Evolutionary conservation across 257 asterid genomes (phyloP), one percentile per base, ranked within the genome.

Genomic region (Dorcoceras hygrometricum): DNA sequence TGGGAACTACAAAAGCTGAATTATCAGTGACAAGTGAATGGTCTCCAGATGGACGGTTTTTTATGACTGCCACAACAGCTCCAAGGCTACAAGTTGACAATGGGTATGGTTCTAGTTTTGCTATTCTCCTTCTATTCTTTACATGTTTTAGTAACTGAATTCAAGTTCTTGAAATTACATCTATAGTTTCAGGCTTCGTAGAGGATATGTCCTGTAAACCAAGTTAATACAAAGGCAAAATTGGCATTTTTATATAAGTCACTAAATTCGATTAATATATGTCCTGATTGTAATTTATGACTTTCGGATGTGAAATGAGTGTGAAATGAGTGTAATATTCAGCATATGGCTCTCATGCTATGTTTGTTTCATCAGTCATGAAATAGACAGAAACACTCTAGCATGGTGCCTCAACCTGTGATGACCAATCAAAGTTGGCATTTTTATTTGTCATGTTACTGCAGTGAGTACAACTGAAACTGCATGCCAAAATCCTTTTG

Each of bases 61-160:
- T 93, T 76, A 78, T 93, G 97, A 88, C 97, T 65, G 96, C 97
- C 67, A 90, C 99, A 53, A 93, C 99, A 68, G 97, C 99, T 74
- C 99, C 99, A n/a, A 81, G 99, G 53, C 87, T 87, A 73, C 99
- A 93, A 87, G 96, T 93, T 53, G 99, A 93, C 83, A 93, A 93
- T 68, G 99, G 95, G 99, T 93, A 93, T 67, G 83, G 69, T 60
- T 71, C 20, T 70, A 53, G 32, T 57, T 67, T 67, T 71, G 57
- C 6, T 36, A 2, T 63, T 11, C 8, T 59, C 29, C 19, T 16
- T 9, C 27, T 60, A 48, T 39, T 56, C 39, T 27, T 39, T 54
- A 27, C 57, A 22, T 32, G 24, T 60, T 29, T 8, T 32, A 39
- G 57, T n/a, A 54, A 12, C 43, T 6, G 23, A 22, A 23, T 23